Evolutionary conservation across 352 stramenopile species (phyloP), one percentile per base, ranked within the genome.

Genomic region (Pythium brassicae): DNA sequence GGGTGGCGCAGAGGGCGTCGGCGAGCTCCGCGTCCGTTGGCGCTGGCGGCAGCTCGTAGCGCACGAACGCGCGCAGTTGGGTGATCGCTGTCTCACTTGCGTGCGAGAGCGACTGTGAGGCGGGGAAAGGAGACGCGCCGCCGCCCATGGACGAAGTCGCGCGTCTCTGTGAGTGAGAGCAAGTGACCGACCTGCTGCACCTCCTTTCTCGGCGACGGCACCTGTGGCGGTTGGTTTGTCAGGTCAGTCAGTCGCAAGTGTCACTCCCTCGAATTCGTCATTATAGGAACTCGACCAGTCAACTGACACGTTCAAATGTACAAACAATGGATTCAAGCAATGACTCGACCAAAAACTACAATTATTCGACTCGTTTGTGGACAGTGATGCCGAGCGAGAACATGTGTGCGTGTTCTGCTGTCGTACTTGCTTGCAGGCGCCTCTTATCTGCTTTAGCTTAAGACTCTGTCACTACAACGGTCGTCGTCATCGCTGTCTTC

Each of bases 1-100:
- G 57, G 32, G 66, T 77, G 25, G 59, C 61, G 27, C 50, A 58
- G 55, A 89, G 61, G 32, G 78, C 81, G 43, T 54, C 59, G 26
- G 72, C 46, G 9, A 88, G 68, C 47, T 92, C 73, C 23, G 78
- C 66, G 4, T 51, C 77, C 14, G 49, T 75, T 27, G 76, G 50
- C 3, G 76, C 68, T 22, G 63, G 58, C 8, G 83, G 71, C 52
- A 88, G 86, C 45, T 92, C 78, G 66, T 86, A 78, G 51, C 69
- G 71, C 48, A 76, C 65, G 42, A 89, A 66, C 65, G 83, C 64
- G 52, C 74, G 72, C 44, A 89, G 71, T 35, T 70, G 72, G 57
- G 84, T 64, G n/a, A 89, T 58, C 46, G 77, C 66, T 6, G 68
- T 40, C 40, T 55, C 50, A n/a, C n/a, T 42, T 44, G 46, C 17